Base-by-base conservation (phyloP, 202 grass and related monocot species). In the Carex sylvatica region DNA sequence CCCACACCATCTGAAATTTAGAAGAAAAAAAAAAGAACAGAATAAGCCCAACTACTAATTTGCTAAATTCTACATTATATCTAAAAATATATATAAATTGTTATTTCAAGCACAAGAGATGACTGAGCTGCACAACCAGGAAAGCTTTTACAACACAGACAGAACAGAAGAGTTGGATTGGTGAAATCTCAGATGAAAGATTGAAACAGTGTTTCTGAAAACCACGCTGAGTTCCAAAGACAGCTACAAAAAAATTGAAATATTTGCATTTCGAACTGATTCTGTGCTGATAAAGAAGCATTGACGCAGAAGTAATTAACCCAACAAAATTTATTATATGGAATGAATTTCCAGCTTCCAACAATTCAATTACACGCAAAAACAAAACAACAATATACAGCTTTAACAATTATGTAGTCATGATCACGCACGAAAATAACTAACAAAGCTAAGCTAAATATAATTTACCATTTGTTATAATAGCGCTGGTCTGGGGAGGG, bases 401-500 rank as follows among this genome's bases (percentile, higher is more conserved):
- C 20, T 68, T 22, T 11, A 19, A 71, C 24, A 4, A 42, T 52
- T 74, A 23, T 56, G 23, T 23, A 65, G 78, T 70, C n/a, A n/a
- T n/a, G n/a, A n/a, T n/a, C 18, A 85, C 46, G 58, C 18, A 85
- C 11, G 53, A 30, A 88, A 46, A 56, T n/a, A 22, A 30, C 9
- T 6, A 71, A 53, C 3, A 18, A 42, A 33, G 28, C 10, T 2
- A 42, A 33, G 28, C 10, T 2, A 49, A 51, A 3, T 40, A 30
- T 2, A 46, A 3, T 51, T 30, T 89, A 98, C 96, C 96, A 70
- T 95, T 95, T 84, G 96, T 99, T 85, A 99, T 95, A 85, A 99
- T 99, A 76, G 96, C 96, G 87, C 96, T 99, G 81, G 93, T 99
- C 87, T 99, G 96, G 47, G 96, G 93, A 20, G 96, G 96, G 80